Evolutionary conservation across 352 stramenopile species (phyloP), one percentile per base, ranked within the genome.

Genomic region (Thraustotheca clavata): DNA sequence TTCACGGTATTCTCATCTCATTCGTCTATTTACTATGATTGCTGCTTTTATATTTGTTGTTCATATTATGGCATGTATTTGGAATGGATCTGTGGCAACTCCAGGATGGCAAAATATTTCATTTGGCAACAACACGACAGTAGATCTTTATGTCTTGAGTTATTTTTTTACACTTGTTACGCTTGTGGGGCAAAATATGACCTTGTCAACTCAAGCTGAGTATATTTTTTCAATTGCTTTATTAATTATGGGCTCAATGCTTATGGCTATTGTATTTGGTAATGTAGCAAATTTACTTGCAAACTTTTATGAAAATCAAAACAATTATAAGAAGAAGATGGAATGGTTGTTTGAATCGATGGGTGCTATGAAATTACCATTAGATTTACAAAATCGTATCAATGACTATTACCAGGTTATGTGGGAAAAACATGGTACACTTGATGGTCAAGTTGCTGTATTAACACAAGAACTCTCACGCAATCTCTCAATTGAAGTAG

Each of bases 381-480:
- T 77, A 40, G 80, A 88, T 7, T 67, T 94, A 7, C 85, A 94
- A 62, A 89, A 87, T 59, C 77, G 85, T 20, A 89, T 94, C 59
- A 89, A 87, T 49, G 81, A 84, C 35, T 94, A 92, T 62, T 94
- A 94, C 63, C 80, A 90, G 48, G 76, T 79, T 12, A 90, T 94
- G 77, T 94, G 83, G 83, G 81, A 92, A 34, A 75, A 82, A 8
- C 83, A 94, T 59, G 80, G 83, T 6, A 90, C 82, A 3, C 69
- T 94, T 0, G 81, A 94, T 31, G 85, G 85, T 4, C 77, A 80
- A 3, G 76, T 89, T 48, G 82, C 76, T 0, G 75, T 80, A 1
- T 91, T 92, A 60, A 88, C 90, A 14, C 79, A 84, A 1, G 85
- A 94, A 31, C 67, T 94, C 0, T 89, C 78, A 26, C 73, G 82